These are phyloP conservation scores for Adansonia madagascariensis DNA, from an alignment of 441 rosid genomes.

Conservation along the genomic window DNA sequence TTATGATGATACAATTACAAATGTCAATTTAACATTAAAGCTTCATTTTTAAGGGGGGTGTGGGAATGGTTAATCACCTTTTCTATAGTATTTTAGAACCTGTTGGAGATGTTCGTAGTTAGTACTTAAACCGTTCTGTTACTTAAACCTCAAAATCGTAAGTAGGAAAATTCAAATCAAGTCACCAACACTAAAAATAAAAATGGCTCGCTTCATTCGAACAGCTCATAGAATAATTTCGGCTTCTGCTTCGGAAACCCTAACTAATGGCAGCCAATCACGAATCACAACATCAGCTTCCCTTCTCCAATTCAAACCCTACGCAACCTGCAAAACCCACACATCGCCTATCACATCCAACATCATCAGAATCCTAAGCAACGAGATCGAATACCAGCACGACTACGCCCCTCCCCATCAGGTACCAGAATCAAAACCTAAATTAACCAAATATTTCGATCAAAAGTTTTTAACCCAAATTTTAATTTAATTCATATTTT, in stretches of 20 bases:
- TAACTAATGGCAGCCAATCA: conserved; percentile 21
- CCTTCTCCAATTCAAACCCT: conserved; percentile 30
- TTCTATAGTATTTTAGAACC: too few species aligned
- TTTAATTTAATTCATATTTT: neutral
- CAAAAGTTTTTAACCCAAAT: neutral
- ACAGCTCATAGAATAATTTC: conserved; percentile 27
- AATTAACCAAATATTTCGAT: neutral
- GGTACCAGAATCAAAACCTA: conserved; percentile 34
- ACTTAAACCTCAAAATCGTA: neutral
- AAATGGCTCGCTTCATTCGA: conserved; percentile 48
- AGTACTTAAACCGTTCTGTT: neutral
- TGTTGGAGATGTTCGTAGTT: too few species aligned
- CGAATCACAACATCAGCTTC: conserved; percentile 27
- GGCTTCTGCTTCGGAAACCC: conserved; percentile 28
- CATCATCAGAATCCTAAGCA: conserved; percentile 61
- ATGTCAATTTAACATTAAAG: too few species aligned
- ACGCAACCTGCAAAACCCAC: conserved; percentile 30
- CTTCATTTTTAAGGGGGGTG: too few species aligned
- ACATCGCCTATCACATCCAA: conserved; percentile 57
- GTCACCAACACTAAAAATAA: neutral
- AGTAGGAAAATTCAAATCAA: neutral
- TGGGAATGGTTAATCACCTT: too few species aligned
- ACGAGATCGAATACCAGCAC: conserved; percentile 60
- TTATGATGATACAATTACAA: too few species aligned
- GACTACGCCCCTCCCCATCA: conserved; percentile 60